Base-by-base conservation (phyloP, 2,329 filamentous ascomycete genomes). In the Rutstroemia sp. region DNA sequence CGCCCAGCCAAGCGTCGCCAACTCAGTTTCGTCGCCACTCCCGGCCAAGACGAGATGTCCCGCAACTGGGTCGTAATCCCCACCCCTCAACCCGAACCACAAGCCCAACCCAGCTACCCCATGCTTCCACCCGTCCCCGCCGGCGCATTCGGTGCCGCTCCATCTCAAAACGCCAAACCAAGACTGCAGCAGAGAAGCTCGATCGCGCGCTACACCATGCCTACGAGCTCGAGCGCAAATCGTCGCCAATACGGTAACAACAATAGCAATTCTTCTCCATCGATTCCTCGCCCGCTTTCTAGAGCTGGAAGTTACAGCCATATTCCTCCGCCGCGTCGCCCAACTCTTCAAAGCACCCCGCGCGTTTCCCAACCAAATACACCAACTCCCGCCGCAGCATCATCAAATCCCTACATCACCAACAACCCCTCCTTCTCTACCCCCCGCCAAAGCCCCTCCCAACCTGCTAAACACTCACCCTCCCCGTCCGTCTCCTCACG, bases 31-130 rank as follows among this genome's bases (percentile, higher is more conserved):
- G 46, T 30, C 3, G 64, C 67, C 1, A 73, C 75, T 17, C 73
- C 75, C 4, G 55, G 44, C 30, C 45, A 46, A 69, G 78, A 82
- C 60, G 81, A 86, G 45, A 73, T 88, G 5, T 76, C 80, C 30
- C 79, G 77, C 55, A 88, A 84, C 71, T 91, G 87, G 87, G 84
- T 91, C 27, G 76, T 91, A 60, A 82, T 91, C 47, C 60, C 61
- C 5, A 60, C 63, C 21, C 41, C 38, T 7, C 48, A 42, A 42
- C 21, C 47, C 34, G 6, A 25, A 2, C 16, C 41, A 16, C 39
- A 37, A 3, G 38, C 34, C 5, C 21, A 39, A 5, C 39, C 51
- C 34, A 23, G 45, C 51, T 52, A 50, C 21, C 30, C 50, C n/a
- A 41, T 25, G n/a, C 14, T 56, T 7, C 52, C 38, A 19, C 30